Evolutionary conservation across 768 basidiomycete genomes (phyloP).

Genomic region (Panellus pusillus): DNA sequence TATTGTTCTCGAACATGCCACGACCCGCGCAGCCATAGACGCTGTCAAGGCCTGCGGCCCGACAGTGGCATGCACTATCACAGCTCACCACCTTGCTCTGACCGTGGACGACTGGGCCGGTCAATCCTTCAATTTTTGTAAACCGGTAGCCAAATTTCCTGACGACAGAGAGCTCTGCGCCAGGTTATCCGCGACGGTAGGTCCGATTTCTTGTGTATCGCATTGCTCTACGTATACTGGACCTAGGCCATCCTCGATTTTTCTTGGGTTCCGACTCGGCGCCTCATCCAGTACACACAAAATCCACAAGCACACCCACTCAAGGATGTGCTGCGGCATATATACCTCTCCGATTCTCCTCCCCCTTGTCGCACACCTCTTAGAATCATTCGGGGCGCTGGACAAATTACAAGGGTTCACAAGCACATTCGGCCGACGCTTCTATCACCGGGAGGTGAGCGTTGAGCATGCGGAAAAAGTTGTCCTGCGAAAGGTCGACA

Average conservation of each 20-base stretch:
- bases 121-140: constrained; percentile 95
- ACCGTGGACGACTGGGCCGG: constrained; percentile 98
- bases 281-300: constrained; percentile 74
- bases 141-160: constrained; percentile 96
- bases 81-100: constrained; percentile 91
- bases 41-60: constrained; percentile 73
- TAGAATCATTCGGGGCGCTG: constrained; percentile 86
- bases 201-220: constrained; percentile 6
- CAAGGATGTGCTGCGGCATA: constrained; percentile 91
- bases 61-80: constrained; percentile 95
- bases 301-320: constrained; percentile 68
- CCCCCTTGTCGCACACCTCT: constrained; percentile 83
- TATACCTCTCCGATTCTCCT: constrained; percentile 94
- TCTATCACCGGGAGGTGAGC: constrained; percentile 56
- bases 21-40: constrained; percentile 88
- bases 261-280: constrained; percentile 98
- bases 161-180: constrained; percentile 84
- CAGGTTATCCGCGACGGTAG: constrained; percentile 75
- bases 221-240: constrained; percentile 5
- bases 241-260: constrained; percentile 84
- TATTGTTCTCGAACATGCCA: constrained; percentile 97
- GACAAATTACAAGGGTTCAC: constrained; percentile 82
- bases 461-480: constrained; percentile 36
- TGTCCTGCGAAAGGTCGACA: constrained; percentile 41
- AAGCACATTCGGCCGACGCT: constrained; percentile 72